A percentile compares a stretch with the other conserved stretches of the same genome.
Conservation (phyloP, 495 filamentous ascomycete species). For the Cryomyces minteri region DNA sequence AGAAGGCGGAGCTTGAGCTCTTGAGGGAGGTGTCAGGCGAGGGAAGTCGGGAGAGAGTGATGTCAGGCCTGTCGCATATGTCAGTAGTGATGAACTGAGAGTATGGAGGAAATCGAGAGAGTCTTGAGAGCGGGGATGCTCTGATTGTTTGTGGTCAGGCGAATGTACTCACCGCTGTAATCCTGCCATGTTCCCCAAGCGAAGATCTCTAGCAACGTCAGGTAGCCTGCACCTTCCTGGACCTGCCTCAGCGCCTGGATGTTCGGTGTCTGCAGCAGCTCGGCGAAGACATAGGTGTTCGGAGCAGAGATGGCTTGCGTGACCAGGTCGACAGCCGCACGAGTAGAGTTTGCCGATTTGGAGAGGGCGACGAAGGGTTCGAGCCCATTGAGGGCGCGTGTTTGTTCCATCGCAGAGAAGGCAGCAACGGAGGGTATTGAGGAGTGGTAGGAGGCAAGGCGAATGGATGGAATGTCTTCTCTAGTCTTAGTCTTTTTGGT, state of each 20-base stretch:
- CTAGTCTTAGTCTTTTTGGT: too few relatives aligned
- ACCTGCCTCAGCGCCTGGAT: constrained; percentile 51
- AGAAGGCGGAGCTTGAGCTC: constrained; percentile 77
- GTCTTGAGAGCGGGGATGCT: not conserved
- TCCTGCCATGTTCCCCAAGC: constrained; percentile 75
- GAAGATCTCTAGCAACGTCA: constrained; percentile 76
- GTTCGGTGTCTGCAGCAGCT: constrained; percentile 69
- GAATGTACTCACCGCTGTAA: constrained; percentile 37
- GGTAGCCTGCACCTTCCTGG: constrained; percentile 33
- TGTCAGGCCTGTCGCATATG: not conserved
- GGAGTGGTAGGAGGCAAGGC: too few relatives aligned
- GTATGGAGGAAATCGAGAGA: constrained; percentile 1
- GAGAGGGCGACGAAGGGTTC: constrained; percentile 70
- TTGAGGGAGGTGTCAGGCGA: constrained; percentile 46
- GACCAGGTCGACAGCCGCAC: constrained; percentile 71
- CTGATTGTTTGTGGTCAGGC: constrained; percentile 1
- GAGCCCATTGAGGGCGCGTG: constrained; percentile 69
- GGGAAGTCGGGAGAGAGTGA: not conserved
- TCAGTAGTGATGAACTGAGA: not conserved
- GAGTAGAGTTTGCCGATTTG: constrained; percentile 66
- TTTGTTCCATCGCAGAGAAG: constrained; percentile 50
- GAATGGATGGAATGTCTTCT: too few relatives aligned
- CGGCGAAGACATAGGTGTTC: constrained; percentile 86
- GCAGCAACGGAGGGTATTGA: too few relatives aligned
- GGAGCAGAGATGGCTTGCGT: constrained; percentile 71